phyloP scores from a whole-genome alignment of 225 moss, liverwort and hornwort genomes.

The Asterella californica region DNA sequence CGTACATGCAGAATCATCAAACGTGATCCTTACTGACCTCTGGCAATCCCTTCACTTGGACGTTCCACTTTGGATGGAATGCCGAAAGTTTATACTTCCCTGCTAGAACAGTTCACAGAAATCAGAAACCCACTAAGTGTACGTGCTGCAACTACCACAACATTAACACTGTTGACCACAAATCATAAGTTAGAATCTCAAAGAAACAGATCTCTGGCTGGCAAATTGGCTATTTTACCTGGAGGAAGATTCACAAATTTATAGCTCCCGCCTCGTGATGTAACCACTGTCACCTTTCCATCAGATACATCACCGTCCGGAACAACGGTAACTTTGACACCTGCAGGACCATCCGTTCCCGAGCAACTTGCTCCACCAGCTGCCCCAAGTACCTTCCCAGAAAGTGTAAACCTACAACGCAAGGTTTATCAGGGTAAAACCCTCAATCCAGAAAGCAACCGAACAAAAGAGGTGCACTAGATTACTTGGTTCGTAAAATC shows the following conservation, averaged over 20 bases:
- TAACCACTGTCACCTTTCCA: constrained; percentile 38
- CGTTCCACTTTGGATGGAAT: constrained; percentile 60
- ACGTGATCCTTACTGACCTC: constrained; percentile 37
- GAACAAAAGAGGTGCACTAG: background rate
- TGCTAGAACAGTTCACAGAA: constrained; percentile 21
- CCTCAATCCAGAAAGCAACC: background rate
- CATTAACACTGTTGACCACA: background rate
- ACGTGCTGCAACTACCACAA: background rate
- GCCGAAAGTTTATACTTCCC: constrained; percentile 54
- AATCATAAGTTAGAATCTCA: background rate
- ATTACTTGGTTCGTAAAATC: background rate
- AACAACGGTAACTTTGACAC: constrained; percentile 48
- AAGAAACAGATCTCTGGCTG: background rate
- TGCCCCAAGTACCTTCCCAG: constrained; percentile 65
- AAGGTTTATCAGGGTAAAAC: background rate
- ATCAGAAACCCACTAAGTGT: background rate
- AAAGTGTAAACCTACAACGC: constrained; percentile 53
- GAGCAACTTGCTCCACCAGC: constrained; percentile 59
- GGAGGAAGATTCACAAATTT: constrained; percentile 64
- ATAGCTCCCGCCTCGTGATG: constrained; percentile 62
- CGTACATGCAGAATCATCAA: background rate
- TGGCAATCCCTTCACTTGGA: constrained; percentile 52
- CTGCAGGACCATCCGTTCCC: constrained; percentile 66
- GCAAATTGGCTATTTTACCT: constrained; percentile 29
- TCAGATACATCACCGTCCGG: constrained; percentile 22